Percentiles rank a stretch among this genome's conserved stretches.
Evolutionary conservation across 140 eudicot genomes (phyloP).

Genomic region (Anethum foeniculum): DNA sequence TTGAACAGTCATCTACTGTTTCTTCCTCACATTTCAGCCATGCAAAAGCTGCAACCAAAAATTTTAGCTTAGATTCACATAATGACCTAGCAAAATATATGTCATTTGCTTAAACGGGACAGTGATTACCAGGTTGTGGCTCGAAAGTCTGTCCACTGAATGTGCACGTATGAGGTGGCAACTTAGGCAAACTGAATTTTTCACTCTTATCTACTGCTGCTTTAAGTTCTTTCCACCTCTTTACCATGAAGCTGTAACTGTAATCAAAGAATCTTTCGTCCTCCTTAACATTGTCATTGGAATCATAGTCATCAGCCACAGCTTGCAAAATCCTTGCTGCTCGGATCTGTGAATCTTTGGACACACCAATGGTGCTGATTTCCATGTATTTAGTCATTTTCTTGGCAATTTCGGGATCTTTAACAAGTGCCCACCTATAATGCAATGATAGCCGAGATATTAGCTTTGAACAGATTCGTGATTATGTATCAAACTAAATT

Average conservation of each 20-base stretch:
- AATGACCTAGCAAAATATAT: not conserved
- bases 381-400: slow-evolving; percentile 82
- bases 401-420: slow-evolving; percentile 66
- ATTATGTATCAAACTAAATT: not conserved
- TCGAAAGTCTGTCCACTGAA: slow-evolving; percentile 53
- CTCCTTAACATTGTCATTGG: slow-evolving; percentile 15
- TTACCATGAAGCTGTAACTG: slow-evolving; percentile 46
- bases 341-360: slow-evolving; percentile 88
- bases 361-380: slow-evolving; percentile 84
- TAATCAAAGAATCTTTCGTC: slow-evolving; percentile 51
- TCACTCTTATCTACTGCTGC: slow-evolving; percentile 52
- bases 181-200: slow-evolving; percentile 58
- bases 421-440: slow-evolving; percentile 88
- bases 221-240: slow-evolving; percentile 72
- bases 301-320: slow-evolving; percentile 39
- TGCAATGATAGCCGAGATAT: not conserved
- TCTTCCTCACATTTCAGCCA: slow-evolving; percentile 94
- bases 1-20: slow-evolving; percentile 55
- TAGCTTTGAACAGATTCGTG: not conserved
- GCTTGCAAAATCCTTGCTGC: slow-evolving; percentile 83
- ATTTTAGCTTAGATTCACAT: not conserved
- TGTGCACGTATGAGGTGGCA: slow-evolving; percentile 45
- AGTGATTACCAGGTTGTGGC: slow-evolving; percentile 69
- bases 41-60: slow-evolving; percentile 60
- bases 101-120: not conserved